Base-by-base conservation (phyloP, 768 basidiomycete genomes). In the Psilocybe azurescens region DNA sequence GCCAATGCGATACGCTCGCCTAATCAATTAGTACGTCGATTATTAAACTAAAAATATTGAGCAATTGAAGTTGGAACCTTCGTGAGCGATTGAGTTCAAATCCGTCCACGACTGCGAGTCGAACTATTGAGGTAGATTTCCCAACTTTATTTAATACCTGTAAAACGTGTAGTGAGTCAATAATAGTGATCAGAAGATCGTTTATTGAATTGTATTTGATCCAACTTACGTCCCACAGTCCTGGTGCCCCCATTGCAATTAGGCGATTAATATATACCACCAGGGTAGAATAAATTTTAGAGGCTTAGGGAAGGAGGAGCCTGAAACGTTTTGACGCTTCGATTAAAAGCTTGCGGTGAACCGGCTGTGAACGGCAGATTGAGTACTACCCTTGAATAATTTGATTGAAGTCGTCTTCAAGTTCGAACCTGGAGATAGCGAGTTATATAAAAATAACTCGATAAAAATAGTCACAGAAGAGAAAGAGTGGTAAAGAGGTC, bases 1-100 rank as follows among this genome's bases (percentile, higher is more conserved):
- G 7, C 89, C 90, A 58, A 91, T 77, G 44, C 87, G 81, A 61
- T 70, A 89, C 75, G 50, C 87, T 80, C 16, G 86, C 84, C 67
- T 74, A 56, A 10, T 47, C 7, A 20, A 58, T 36, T 86, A 78
- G 13, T 7, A 20, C 28, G 9, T 41, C 51, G 20, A 53, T 16
- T 13, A 13, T 39, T 47, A 10, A n/a, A 44, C n/a, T 8, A 44
- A 44, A n/a, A 53, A 30, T n/a, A 7, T 48, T 24, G 16, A 14
- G 7, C 20, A 7, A 20, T 14, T 30, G 13, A 14, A 29, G 7
- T 5, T 38, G n/a, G 9, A 78, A 20, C 83, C 83, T 51, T 83
- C 82, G 5, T 79, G 87, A 58, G 77, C 75, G 14, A 87, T 76
- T 65, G 83, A 78, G 83, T 53, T 74, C 70, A 38, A 73, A 73